Evolutionary conservation across 73 alveolate species (phyloP).

Genomic region (Paramecium primaurelia): DNA sequence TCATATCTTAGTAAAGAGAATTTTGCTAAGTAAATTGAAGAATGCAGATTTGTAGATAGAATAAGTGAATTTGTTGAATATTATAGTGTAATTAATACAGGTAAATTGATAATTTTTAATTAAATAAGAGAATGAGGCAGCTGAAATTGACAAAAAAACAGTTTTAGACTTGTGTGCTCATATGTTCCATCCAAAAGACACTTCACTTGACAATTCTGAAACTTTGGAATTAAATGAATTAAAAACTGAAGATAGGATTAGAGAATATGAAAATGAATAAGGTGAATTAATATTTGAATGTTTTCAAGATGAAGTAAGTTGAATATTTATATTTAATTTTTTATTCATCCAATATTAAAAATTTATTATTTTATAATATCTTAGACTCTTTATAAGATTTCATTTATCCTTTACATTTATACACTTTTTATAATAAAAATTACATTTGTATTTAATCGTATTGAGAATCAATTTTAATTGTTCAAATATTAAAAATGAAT

Average conservation of each 20-base stretch:
- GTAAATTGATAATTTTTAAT: background rate
- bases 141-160: conserved; percentile 90
- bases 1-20: conserved; percentile 87
- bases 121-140: conserved; percentile 75
- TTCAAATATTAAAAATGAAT: background rate
- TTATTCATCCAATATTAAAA: background rate
- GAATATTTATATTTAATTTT: conserved; percentile 34
- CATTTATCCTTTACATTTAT: background rate
- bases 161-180: conserved; percentile 89
- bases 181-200: conserved; percentile 94
- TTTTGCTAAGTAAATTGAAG: conserved; percentile 81
- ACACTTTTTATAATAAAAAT: background rate
- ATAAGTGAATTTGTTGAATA: conserved; percentile 90
- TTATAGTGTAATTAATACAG: conserved; percentile 74
- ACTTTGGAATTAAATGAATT: conserved; percentile 86
- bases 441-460: background rate
- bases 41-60: conserved; percentile 87
- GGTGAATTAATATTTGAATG: conserved; percentile 95
- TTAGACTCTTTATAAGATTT: background rate
- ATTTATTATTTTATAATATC: background rate
- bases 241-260: conserved; percentile 87
- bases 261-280: conserved; percentile 87
- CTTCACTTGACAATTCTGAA: conserved; percentile 79
- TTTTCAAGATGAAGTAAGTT: conserved; percentile 94
- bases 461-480: background rate